These are phyloP conservation scores for Sphaerulina populicola DNA, from an alignment of 2,329 filamentous ascomycete genomes.

Conservation along the genomic window DNA sequence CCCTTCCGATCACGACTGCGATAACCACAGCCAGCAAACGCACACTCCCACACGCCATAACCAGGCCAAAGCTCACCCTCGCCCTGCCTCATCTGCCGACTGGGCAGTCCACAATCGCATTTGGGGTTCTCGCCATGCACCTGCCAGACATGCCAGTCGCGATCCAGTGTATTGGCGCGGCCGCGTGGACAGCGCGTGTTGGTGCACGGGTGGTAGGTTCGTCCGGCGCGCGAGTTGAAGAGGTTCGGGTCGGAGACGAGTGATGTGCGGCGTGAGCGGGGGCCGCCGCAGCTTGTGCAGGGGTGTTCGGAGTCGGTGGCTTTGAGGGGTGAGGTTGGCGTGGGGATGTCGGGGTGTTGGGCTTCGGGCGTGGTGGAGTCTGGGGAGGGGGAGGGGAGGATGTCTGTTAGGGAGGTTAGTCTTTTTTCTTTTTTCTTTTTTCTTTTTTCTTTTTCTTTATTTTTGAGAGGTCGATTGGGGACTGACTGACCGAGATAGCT, in stretches of 20 bases:
- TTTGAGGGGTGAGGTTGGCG: slow-evolving; percentile 2
- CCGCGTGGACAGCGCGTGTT: slow-evolving; percentile 16
- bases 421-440: not conserved
- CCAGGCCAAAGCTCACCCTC: slow-evolving; percentile 10
- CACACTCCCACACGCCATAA: slow-evolving; percentile 19
- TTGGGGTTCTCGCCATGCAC: slow-evolving; percentile 15
- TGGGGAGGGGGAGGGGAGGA: slow-evolving; percentile 1
- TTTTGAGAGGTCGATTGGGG: too few relatives aligned
- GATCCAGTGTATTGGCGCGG: slow-evolving; percentile 5
- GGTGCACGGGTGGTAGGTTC: slow-evolving; percentile 15
- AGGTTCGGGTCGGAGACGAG: slow-evolving; percentile 11
- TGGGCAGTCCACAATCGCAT: slow-evolving; percentile 19
- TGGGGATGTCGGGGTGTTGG: not conserved
- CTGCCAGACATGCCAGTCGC: slow-evolving; percentile 16
- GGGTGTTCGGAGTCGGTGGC: slow-evolving; percentile 15
- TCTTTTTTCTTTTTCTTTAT: not conserved
- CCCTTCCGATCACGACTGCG: slow-evolving; percentile 18
- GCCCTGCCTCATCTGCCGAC: slow-evolving; percentile 4
- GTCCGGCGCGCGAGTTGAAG: not conserved
- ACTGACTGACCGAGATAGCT: slow-evolving; percentile 3
- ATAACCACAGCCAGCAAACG: slow-evolving; percentile 18
- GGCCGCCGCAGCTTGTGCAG: slow-evolving; percentile 15
- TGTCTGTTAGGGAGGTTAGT: slow-evolving; percentile 3
- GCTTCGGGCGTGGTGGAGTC: slow-evolving; percentile 4
- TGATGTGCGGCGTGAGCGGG: slow-evolving; percentile 11